Base-by-base conservation (phyloP, 169 alveolate genomes). In the Plasmodium billcollinsi region DNA sequence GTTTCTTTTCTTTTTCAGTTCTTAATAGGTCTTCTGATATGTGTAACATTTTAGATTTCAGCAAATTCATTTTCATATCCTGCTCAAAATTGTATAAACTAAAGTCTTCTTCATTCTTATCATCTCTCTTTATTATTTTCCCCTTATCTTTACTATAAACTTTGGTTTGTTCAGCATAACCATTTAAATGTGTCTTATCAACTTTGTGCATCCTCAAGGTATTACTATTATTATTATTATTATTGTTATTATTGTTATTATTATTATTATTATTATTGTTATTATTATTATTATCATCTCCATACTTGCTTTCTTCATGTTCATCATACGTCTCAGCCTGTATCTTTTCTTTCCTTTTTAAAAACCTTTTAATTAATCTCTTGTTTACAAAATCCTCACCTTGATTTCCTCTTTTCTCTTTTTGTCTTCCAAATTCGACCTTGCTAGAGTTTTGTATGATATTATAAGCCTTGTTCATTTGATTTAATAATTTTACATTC, bases 1-100 rank as follows among this genome's bases (percentile, higher is more conserved):
- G 67, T 80, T 80, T 80, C 45, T 69, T 80, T 49, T 67, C 83
- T 47, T 71, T 80, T 8, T 67, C 85, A 47, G 21, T 80, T 54
- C 45, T 67, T n/a, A 80, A 58, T n/a, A 66, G 18, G 47, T 80
- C 83, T 8, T 80, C 83, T 8, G 80, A 66, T 15, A 80, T 50
- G 8, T 67, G 54, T n/a, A 67, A 20, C 90, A 80, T 80, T 54
- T 80, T 69, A 8, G 90, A 66, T 26, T 54, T 66, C 18, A 49
- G 5, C 15, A 80, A 47, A 67, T 80, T 80, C 3, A 54, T 80
- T 26, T 69, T 62, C 73, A 80, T 67, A 11, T 80, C 90, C 20
- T 43, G 62, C 58, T 80, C 90, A 72, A 80, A 80, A 4, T 52
- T 52, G 8, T 54, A 26, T 7, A 49, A 58, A 0, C 20, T 59